Evolutionary conservation across 1,139 yeast genomes (phyloP).

Genomic region (Scheffersomyces segobiensis): DNA sequence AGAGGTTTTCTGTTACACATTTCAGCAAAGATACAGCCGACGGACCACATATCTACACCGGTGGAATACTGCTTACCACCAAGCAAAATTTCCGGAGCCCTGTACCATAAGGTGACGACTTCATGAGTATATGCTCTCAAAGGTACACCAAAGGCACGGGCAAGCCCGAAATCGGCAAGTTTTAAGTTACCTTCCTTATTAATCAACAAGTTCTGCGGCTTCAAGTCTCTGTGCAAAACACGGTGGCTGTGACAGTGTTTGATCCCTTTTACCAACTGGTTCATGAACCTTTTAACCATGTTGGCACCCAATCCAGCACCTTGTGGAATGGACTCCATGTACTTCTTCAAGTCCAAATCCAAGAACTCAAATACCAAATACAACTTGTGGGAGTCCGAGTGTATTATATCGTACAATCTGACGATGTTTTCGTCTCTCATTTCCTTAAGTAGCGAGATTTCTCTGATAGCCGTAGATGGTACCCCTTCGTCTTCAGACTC

Average conservation of each 20-base stretch:
- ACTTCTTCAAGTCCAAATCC: conserved; percentile 91
- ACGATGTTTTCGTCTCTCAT: conserved; percentile 92
- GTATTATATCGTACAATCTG: conserved; percentile 88
- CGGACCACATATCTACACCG: conserved; percentile 99
- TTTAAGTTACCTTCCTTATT: conserved; percentile 94
- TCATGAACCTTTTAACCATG: conserved; percentile 91
- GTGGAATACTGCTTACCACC: conserved; percentile 98
- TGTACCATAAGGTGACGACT: conserved; percentile 96
- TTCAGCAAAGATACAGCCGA: conserved; percentile 97
- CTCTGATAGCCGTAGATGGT: conserved; percentile 97
- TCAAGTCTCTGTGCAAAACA: conserved; percentile 91
- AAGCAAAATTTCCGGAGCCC: conserved; percentile 92
- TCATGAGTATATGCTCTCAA: conserved; percentile 95
- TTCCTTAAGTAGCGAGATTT: conserved; percentile 89
- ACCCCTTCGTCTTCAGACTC: conserved; percentile 99
- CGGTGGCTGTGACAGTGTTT: conserved; percentile 95
- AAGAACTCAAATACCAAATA: conserved; percentile 92
- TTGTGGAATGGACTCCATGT: conserved; percentile 94
- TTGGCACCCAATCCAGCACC: conserved; percentile 88
- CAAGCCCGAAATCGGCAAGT: conserved; percentile 95
- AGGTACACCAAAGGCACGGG: conserved; percentile 97
- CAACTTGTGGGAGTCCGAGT: conserved; percentile 92
- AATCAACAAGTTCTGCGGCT: conserved; percentile 92
- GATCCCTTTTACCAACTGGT: conserved; percentile 89
- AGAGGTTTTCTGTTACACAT: conserved; percentile 96